Evolutionary conservation across 75 land plant species (phyloP), one percentile per base, ranked within the genome.

Genomic region (Cupressus sempervirens): DNA sequence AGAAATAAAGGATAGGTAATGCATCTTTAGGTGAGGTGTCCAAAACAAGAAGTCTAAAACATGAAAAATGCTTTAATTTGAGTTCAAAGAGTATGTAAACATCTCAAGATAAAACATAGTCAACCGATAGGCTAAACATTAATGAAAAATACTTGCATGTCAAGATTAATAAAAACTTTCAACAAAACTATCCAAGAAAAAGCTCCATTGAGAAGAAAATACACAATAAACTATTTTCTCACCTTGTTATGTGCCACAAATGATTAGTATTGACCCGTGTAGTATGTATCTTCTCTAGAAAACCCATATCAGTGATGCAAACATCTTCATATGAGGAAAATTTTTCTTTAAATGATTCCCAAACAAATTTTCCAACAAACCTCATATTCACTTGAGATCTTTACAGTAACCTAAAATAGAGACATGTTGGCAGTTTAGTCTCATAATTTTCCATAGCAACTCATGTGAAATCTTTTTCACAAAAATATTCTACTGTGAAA

Each of bases 171-270:
- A 34, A 30, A 30, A 38, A 35, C 40, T 15, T 34, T 76, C 80
- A 76, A 76, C 40, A 38, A 34, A 7, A 16, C 13, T 74, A 52
- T 20, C 52, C 20, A 38, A 81, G 43, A 46, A 32, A 52, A 86
- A 15, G 13, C 48, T 41, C 20, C 52, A 29, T 20, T 18, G 6
- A 79, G 4, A 82, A 46, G 68, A 6, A 86, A 76, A 83, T 26
- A 85, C 12, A 54, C 4, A 4, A 75, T 26, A 26, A 14, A 30
- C 23, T 41, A 43, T 15, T 6, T 32, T 88, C 93, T 81, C 77
- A 94, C 96, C 90, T 91, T 90, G 93, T 93, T 53, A 86, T 86
- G 89, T 95, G 92, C 96, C 96, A 95, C 84, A 95, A 88, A 77
- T 95, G 91, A 75, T 93, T 95, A 45, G 92, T 86, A 18, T 82